Evolutionary conservation across 1,284 basidiomycete species (phyloP).

Genomic region (Mycena citricolor): DNA sequence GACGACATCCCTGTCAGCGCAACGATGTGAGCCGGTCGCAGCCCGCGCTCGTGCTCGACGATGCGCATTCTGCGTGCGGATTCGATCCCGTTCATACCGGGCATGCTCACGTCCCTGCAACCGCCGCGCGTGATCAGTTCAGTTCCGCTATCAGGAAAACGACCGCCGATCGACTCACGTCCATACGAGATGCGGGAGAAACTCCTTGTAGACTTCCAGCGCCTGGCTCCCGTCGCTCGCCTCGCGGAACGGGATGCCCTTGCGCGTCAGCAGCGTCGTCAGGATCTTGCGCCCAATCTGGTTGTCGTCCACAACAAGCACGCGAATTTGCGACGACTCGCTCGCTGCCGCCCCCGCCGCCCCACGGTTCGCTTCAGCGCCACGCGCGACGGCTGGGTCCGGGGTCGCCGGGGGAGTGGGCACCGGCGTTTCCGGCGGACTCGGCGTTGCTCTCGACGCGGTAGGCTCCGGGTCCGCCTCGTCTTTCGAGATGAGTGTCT

Average conservation of each 20-base stretch:
- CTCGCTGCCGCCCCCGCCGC: too few species aligned
- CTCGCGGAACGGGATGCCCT: conserved; percentile 9
- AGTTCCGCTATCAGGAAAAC: neutral
- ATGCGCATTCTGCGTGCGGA: conserved; percentile 11
- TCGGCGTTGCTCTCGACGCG: neutral
- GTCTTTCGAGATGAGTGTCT: conserved; percentile 6
- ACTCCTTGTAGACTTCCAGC: conserved; percentile 8
- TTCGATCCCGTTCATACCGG: conserved; percentile 12
- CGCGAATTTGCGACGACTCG: conserved; percentile 1
- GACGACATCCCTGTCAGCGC: conserved; percentile 11
- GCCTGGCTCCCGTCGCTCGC: conserved; percentile 10
- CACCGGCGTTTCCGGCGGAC: neutral
- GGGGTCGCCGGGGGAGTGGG: too few species aligned
- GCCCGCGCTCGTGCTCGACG: conserved; percentile 8
- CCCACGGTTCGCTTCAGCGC: too few species aligned
- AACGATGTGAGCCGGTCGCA: conserved; percentile 4
- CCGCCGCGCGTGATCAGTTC: neutral
- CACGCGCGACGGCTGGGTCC: too few species aligned
- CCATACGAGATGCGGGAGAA: conserved; percentile 11
- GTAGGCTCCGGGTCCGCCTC: neutral
- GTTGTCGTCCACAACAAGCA: conserved; percentile 13
- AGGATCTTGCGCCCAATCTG: conserved; percentile 8
- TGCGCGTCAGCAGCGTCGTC: conserved; percentile 11
- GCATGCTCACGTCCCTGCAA: conserved; percentile 11
- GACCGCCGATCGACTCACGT: conserved; percentile 9